Percentiles rank a stretch among this genome's conserved stretches.
Conservation (phyloP, 2,329 filamentous ascomycete species). For the Fusarium phyllophilum region DNA sequence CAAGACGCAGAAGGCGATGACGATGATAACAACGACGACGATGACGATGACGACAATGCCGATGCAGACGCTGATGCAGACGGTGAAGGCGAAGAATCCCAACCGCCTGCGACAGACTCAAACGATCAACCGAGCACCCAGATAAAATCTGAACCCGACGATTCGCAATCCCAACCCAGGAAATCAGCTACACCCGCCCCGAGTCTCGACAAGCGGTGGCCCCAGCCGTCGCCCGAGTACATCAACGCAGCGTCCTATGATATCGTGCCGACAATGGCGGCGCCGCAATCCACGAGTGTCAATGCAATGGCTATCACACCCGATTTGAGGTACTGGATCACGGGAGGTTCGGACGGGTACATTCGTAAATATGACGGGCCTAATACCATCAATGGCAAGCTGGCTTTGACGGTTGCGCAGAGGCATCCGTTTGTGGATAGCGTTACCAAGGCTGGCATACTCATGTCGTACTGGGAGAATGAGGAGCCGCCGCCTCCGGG, state of each 20-base stretch:
- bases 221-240: constrained; percentile 78
- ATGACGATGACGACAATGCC: constrained; percentile 49
- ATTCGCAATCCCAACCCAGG: constrained; percentile 30
- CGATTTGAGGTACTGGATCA: constrained; percentile 95
- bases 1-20: constrained; percentile 42
- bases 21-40: constrained; percentile 50
- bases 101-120: constrained; percentile 38
- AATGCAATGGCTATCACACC: constrained; percentile 92
- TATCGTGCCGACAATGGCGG: constrained; percentile 96
- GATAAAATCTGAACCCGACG: constrained; percentile 43
- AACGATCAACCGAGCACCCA: constrained; percentile 53
- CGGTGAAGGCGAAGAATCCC: constrained; percentile 48
- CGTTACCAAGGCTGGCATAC: constrained; percentile 91
- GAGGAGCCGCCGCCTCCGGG: constrained; percentile 72
- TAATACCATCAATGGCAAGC: constrained; percentile 93
- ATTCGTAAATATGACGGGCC: constrained; percentile 97
- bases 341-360: constrained; percentile 92
- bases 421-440: constrained; percentile 97
- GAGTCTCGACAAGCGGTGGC: constrained; percentile 53
- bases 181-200: constrained; percentile 47
- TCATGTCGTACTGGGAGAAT: constrained; percentile 99
- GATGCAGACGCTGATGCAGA: constrained; percentile 55
- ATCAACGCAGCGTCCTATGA: constrained; percentile 86
- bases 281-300: constrained; percentile 93
- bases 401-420: constrained; percentile 93